Evolutionary conservation across 2,329 filamentous ascomycete species (phyloP).

Genomic region (Penicillium italicum): DNA sequence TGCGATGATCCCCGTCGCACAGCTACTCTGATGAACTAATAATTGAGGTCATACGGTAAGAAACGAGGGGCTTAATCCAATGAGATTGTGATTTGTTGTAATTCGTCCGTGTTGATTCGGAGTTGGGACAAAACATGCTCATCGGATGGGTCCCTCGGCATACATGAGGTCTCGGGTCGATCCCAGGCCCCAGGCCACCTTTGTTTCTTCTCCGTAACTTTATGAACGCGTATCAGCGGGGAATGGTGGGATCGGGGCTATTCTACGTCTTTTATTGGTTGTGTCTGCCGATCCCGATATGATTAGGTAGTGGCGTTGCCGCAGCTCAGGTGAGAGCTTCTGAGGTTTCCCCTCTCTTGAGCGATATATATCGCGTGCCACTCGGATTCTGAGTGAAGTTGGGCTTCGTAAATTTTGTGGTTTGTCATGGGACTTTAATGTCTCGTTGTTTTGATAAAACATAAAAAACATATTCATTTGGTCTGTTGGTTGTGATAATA

Average conservation of each 20-base stretch:
- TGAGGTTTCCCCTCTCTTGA: constrained; percentile 7
- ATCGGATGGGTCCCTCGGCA: background rate
- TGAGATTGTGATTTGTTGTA: background rate
- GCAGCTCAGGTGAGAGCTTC: background rate
- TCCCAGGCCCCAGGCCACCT: background rate
- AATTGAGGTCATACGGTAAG: background rate
- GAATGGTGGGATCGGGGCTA: background rate
- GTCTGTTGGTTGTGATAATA: background rate
- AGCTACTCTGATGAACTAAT: background rate
- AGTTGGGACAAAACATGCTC: background rate
- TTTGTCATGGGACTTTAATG: background rate
- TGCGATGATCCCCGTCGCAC: background rate
- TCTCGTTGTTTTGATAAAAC: background rate
- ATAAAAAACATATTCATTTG: background rate
- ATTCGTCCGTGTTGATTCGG: background rate
- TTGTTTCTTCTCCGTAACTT: background rate
- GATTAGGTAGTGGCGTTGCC: constrained; percentile 2
- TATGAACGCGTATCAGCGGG: background rate
- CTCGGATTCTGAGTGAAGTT: background rate
- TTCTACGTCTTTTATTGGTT: constrained; percentile 3
- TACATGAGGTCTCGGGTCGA: background rate
- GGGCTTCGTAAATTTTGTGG: background rate
- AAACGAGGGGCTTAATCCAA: background rate
- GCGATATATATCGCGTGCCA: background rate
- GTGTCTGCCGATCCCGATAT: constrained; percentile 1